Conservation (phyloP, 2,329 filamentous ascomycete genomes). For the Aspergillus cejpii region DNA sequence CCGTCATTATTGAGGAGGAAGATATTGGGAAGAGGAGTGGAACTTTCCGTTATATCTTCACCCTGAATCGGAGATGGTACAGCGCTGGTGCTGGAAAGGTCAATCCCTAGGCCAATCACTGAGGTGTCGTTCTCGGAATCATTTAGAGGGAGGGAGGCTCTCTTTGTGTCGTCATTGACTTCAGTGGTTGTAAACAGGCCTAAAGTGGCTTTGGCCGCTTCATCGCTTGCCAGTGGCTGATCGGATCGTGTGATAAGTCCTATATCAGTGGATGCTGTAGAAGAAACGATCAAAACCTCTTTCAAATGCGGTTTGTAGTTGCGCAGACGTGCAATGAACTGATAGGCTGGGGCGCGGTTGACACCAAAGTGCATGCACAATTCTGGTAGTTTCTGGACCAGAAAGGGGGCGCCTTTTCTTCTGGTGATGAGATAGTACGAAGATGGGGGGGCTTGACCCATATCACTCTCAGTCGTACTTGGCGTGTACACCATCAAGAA, state of each 20-base stretch:
- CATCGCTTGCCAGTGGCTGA: conserved; percentile 56
- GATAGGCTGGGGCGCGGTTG: conserved; percentile 61
- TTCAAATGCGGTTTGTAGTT: conserved; percentile 74
- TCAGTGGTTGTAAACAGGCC: conserved; percentile 58
- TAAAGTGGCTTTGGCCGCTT: conserved; percentile 53
- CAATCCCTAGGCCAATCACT: conserved; percentile 70
- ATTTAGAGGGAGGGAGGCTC: conserved; percentile 73
- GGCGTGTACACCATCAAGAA: conserved; percentile 75
- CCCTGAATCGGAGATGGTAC: conserved; percentile 69
- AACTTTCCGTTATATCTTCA: conserved; percentile 72
- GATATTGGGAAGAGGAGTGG: conserved; percentile 72
- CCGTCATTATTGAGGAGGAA: conserved; percentile 87
- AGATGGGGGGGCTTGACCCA: conserved; percentile 52
- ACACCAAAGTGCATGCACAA: conserved; percentile 66
- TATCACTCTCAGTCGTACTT: conserved; percentile 48
- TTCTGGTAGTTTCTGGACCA: conserved; percentile 67
- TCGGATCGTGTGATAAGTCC: conserved; percentile 71
- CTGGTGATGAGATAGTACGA: conserved; percentile 75
- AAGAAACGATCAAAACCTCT: conserved; percentile 74
- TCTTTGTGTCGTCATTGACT: conserved; percentile 60
- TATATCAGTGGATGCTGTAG: conserved; percentile 71
- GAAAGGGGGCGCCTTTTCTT: conserved; percentile 54
- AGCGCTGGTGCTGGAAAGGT: conserved; percentile 75
- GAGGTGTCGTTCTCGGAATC: conserved; percentile 62
- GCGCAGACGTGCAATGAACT: conserved; percentile 69